Base-by-base conservation (phyloP, 148 eudicot species). In the Talinum fruticosum region DNA sequence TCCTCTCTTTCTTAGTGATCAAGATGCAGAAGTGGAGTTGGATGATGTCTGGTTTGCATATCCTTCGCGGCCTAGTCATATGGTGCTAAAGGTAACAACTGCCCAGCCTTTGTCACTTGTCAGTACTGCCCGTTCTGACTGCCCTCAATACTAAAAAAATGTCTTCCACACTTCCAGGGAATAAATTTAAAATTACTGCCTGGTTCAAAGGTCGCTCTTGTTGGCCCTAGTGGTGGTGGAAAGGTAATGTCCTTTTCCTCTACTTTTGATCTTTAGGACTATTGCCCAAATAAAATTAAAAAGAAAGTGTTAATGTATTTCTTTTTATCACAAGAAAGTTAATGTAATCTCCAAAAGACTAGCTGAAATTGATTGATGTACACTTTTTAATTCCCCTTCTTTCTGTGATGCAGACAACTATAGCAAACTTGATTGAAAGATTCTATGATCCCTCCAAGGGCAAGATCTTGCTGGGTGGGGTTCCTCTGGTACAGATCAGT, bases 181-280 rank as follows among this genome's bases (percentile, higher is more conserved):
- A 89, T 94, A 82, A 87, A 87, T 24, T 59, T 94, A 57, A 92
- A 85, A 78, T 73, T 94, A 83, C 83, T 77, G 73, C 87, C 98
- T 76, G 97, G 97, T 71, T 89, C 95, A 47, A 94, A 92, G 82
- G 95, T 94, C 61, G 98, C 98, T 23, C 91, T 94, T 51, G 97
- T 94, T 54, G 98, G 98, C 79, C 98, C 98, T 75, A 94, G 98
- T 79, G 98, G 98, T 82, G 98, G 98, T 29, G 98, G 98, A 76
- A 94, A 94, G 84, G 98, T 94, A 89, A 66, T 10, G 45, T 53
- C 37, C 37, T 29, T n/a, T 23, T 59, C 18, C 8, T n/a, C 41
- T 35, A 75, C 26, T 53, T 53, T 33, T 35, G 62, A 18, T 78
- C 10, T 54, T 19, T 47, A 21, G 44, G 29, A 75, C n/a, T 75